These are phyloP conservation scores for Fusarium sp. DNA, from an alignment of 2,329 filamentous ascomycete species.

Conservation along the genomic window DNA sequence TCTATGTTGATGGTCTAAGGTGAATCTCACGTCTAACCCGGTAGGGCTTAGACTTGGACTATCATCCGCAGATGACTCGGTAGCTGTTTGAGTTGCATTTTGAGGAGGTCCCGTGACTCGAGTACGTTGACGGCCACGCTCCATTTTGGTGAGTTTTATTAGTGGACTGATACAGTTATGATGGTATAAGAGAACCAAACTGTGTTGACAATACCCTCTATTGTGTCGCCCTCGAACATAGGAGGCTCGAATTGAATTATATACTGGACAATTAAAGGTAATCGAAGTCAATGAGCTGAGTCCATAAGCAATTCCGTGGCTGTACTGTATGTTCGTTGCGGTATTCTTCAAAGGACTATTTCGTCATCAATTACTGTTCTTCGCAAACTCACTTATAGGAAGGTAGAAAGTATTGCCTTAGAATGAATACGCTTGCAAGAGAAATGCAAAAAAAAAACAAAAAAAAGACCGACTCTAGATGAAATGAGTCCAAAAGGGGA, in stretches of 20 bases:
- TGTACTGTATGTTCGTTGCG: background rate
- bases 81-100: constrained; percentile 8
- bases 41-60: constrained; percentile 36
- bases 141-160: constrained; percentile 7
- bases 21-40: constrained; percentile 28
- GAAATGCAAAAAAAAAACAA: background rate
- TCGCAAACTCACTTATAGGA: background rate
- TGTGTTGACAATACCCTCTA: background rate
- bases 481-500: background rate
- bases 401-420: background rate
- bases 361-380: background rate
- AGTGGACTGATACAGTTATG: background rate
- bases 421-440: background rate
- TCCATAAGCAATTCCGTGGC: background rate
- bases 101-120: constrained; percentile 6
- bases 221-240: background rate
- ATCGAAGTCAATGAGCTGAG: background rate
- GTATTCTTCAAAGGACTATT: constrained; percentile 2
- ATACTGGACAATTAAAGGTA: background rate
- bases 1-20: background rate
- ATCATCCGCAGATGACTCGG: constrained; percentile 7
- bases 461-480: background rate
- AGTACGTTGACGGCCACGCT: constrained; percentile 3
- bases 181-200: background rate
- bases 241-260: background rate